Percentiles rank a stretch among this genome's conserved stretches.
These are phyloP conservation scores for Serendipita indica DNA, from an alignment of 768 basidiomycete genomes.

Conservation along the genomic window DNA sequence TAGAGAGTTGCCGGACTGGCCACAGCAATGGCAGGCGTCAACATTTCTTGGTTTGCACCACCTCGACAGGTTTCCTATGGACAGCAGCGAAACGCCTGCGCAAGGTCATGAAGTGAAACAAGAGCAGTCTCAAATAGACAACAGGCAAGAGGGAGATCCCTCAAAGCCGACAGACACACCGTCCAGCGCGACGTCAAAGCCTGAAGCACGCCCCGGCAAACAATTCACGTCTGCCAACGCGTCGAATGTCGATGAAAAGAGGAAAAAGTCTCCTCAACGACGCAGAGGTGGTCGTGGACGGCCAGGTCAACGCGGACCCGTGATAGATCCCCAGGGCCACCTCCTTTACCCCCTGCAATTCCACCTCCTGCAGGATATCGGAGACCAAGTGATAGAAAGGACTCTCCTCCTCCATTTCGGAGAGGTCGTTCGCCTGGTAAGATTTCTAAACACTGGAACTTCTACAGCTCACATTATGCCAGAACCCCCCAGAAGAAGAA, in stretches of 20 bases:
- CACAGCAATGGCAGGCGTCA: no score
- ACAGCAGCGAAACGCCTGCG: no score
- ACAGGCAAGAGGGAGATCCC: no score
- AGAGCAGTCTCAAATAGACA: no score
- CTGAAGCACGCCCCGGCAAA: no score
- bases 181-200: no score
- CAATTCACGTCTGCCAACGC: no score
- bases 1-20: no score
- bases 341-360: neutral
- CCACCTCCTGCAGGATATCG: constrained; percentile 5
- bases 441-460: neutral
- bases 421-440: constrained; percentile 6
- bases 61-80: no score
- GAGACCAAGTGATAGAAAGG: neutral
- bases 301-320: neutral
- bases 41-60: no score
- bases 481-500: neutral
- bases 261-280: neutral
- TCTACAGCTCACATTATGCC: neutral
- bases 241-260: neutral
- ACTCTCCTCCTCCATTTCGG: neutral
- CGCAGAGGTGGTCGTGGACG: neutral
- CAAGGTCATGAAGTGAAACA: no score
- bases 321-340: constrained; percentile 7
- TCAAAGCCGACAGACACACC: no score